These are phyloP conservation scores for Astrephomene gubernaculifera DNA, from an alignment of 139 green algal species.

Conservation along the genomic window DNA sequence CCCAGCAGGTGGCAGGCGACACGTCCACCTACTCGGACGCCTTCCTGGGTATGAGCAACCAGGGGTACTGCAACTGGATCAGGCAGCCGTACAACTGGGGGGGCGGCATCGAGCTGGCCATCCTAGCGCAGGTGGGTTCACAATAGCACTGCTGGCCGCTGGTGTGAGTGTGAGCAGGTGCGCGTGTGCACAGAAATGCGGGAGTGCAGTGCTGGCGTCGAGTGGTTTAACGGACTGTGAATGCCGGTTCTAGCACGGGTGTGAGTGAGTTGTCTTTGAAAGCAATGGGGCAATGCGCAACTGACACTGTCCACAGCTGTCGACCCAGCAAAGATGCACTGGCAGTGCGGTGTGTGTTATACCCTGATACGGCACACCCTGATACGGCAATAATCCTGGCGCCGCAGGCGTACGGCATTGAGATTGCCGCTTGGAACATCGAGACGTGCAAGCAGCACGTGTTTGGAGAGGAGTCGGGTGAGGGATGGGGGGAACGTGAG, in stretches of 20 bases:
- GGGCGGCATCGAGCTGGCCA: slow-evolving; percentile 95
- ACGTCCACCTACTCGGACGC: slow-evolving; percentile 54
- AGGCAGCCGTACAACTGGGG: slow-evolving; percentile 83
- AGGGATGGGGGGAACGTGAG: background rate
- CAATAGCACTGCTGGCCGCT: background rate
- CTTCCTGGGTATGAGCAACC: slow-evolving; percentile 70
- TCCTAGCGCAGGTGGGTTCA: slow-evolving; percentile 72
- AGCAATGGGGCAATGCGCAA: too few relatives aligned
- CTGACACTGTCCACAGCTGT: too few relatives aligned
- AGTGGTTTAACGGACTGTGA: too few relatives aligned
- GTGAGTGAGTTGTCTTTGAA: too few relatives aligned
- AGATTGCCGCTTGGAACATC: slow-evolving; percentile 96
- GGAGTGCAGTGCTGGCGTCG: too few relatives aligned
- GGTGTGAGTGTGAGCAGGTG: too few relatives aligned
- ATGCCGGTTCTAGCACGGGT: too few relatives aligned
- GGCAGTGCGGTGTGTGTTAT: too few relatives aligned
- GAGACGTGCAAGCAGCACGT: slow-evolving; percentile 79
- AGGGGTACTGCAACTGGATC: slow-evolving; percentile 89
- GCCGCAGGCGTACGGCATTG: slow-evolving; percentile 61
- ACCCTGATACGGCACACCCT: too few relatives aligned
- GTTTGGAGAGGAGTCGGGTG: slow-evolving; percentile 82
- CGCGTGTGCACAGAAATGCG: too few relatives aligned
- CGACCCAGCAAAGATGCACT: too few relatives aligned
- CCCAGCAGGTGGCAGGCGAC: slow-evolving; percentile 63
- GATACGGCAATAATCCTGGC: too few relatives aligned